Evolutionary conservation across 1,139 yeast species (phyloP).

Genomic region (Nakaseomyces delphensis): DNA sequence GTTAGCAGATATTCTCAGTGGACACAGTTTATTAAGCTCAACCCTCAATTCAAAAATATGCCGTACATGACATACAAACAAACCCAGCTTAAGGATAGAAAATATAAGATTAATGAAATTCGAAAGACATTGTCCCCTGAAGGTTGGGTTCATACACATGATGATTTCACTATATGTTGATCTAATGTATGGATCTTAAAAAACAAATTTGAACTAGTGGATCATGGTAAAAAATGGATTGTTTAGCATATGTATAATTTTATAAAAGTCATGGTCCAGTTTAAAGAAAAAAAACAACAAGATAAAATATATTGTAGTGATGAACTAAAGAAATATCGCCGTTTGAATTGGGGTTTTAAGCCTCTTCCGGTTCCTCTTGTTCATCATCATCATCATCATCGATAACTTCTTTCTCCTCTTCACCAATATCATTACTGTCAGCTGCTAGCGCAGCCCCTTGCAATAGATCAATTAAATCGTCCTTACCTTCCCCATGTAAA

Average conservation of each 20-base stretch:
- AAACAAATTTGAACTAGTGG: no score
- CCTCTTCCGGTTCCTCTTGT: conserved; percentile 24
- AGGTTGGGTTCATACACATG: conserved; percentile 29
- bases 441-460: conserved; percentile 78
- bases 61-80: conserved; percentile 26
- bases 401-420: conserved; percentile 25
- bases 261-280: no score
- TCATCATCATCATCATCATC: conserved; percentile 27
- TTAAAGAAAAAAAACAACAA: no score
- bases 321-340: background rate
- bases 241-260: background rate
- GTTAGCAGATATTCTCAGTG: conserved; percentile 20
- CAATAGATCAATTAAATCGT: conserved; percentile 49
- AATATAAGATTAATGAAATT: conserved; percentile 10
- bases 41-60: conserved; percentile 5
- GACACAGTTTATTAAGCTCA: conserved; percentile 14
- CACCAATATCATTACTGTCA: conserved; percentile 26
- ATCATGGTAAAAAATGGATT: background rate
- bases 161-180: conserved; percentile 13
- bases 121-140: conserved; percentile 19
- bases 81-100: conserved; percentile 15
- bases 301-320: background rate
- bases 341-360: no score
- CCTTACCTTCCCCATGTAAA: conserved; percentile 42
- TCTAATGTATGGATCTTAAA: no score